Evolutionary conservation across 106 monocot genomes (phyloP), one percentile per base, ranked within the genome.

Genomic region (Vanilla planifolia): DNA sequence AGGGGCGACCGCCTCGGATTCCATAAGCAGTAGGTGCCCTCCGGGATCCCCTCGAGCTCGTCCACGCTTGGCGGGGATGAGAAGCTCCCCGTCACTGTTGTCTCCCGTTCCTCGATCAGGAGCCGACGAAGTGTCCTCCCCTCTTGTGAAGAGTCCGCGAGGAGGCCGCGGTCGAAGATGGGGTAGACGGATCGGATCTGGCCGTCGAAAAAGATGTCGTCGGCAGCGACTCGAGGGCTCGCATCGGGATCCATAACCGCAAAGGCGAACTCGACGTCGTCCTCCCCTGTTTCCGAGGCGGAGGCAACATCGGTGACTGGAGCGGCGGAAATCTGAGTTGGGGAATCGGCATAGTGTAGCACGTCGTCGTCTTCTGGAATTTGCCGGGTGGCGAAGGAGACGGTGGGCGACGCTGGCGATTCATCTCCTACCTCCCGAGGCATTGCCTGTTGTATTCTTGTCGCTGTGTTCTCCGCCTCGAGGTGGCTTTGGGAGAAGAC

Each of bases 251-350:
- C 65, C 21, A 39, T 30, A 14, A 59, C 8, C 5, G 50, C 46
- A 68, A 82, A 68, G 5, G 71, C 62, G 71, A 93, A 93, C 60
- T 88, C 93, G 71, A 85, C 76, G 8, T 85, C 84, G 16, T 68
- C 78, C 3, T 48, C 68, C 0, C 63, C 63, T 0, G 24, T 42
- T 41, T 5, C 16, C 17, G 45, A 8, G n/a, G n/a, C n/a, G n/a
- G n/a, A n/a, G n/a, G n/a, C n/a, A n/a, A n/a, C n/a, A n/a, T n/a
- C n/a, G n/a, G n/a, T n/a, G n/a, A n/a, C n/a, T 8, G 14, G 32
- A 23, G 15, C 72, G 8, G 68, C 62, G 48, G 68, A 47, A 34
- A 60, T 64, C 34, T 24, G 40, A 32, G 22, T 19, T 1, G 73
- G 73, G 21, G 73, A 67, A 2, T 61, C 61, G 32, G 16, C 30